Conservation (phyloP, 2,329 filamentous ascomycete species). For the Diaporthe caulivora region DNA sequence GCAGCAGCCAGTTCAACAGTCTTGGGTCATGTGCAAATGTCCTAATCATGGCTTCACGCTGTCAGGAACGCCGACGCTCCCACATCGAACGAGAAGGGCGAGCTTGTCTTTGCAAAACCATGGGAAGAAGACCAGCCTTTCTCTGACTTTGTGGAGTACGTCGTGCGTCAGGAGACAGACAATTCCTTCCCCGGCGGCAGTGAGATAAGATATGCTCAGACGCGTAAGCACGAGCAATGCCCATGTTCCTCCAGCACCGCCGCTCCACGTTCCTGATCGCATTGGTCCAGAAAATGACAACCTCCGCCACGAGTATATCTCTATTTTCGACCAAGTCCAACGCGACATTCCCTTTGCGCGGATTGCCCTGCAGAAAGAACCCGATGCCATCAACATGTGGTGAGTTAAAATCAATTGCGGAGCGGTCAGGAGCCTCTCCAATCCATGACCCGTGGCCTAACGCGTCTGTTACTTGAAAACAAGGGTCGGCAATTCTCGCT, state of each 20-base stretch:
- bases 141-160: slow-evolving; percentile 69
- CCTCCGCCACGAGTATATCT: slow-evolving; percentile 77
- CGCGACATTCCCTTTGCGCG: slow-evolving; percentile 77
- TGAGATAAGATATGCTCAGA: slow-evolving; percentile 80
- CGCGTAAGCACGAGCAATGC: slow-evolving; percentile 62
- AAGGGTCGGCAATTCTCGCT: slow-evolving; percentile 77
- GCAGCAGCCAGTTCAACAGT: background rate
- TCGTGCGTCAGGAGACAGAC: slow-evolving; percentile 68
- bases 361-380: slow-evolving; percentile 73
- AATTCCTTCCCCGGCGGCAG: slow-evolving; percentile 43
- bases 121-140: slow-evolving; percentile 76
- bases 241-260: background rate
- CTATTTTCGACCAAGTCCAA: slow-evolving; percentile 74
- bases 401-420: slow-evolving; percentile 18
- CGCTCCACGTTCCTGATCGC: slow-evolving; percentile 20
- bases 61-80: slow-evolving; percentile 65
- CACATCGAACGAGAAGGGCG: slow-evolving; percentile 52
- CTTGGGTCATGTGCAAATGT: background rate
- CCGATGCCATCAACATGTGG: slow-evolving; percentile 85
- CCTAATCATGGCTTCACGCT: slow-evolving; percentile 25
- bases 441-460: background rate
- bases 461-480: background rate
- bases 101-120: slow-evolving; percentile 76
- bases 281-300: slow-evolving; percentile 79
- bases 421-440: background rate